Base-by-base conservation (phyloP, 495 filamentous ascomycete species). In the Podospora australis region DNA sequence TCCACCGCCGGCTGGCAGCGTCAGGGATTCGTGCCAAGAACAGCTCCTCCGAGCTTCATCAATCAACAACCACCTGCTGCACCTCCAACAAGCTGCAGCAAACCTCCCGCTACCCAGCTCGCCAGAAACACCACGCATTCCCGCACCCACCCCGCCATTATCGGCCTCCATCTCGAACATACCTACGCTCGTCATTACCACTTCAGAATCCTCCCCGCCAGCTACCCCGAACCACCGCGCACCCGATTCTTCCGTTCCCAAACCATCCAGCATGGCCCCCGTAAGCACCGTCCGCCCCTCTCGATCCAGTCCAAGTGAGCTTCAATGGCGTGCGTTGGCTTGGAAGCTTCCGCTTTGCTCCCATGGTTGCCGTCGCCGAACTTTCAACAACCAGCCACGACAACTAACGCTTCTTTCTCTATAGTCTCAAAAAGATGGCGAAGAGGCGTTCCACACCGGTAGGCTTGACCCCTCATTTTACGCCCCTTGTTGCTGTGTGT, bases 221-320 rank as follows among this genome's bases (percentile, higher is more conserved):
- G 63, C 65, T 16, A n/a, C n/a, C 32, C 39, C 17, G 49, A 19
- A 13, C 44, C 61, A 14, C 51, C 54, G 29, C 54, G 56, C 61
- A 53, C 62, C 52, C 63, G 63, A 63, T 68, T 57, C 28, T 35
- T 23, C 11, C n/a, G 29, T 21, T 36, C 16, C 32, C 34, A n/a
- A 11, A 10, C 51, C 77, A 59, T 57, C 50, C 68, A 81, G 64
- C 49, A 86, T 86, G 82, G 77, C 80, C 59, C 74, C 80, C 52
- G 74, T 79, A 73, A 72, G 72, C 63, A 24, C 40, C 46, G 49
- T 35, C 29, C 45, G 39, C 36, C 50, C 34, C 45, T 25, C 13
- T 6, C 4, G 14, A 19, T 3, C 14, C 38, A 20, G 13, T 21
- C 14, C 38, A 40, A 39, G 39, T 32, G 26, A 36, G 32, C 32